Base-by-base conservation (phyloP, 306 rosid species). In the Urtica urens region DNA sequence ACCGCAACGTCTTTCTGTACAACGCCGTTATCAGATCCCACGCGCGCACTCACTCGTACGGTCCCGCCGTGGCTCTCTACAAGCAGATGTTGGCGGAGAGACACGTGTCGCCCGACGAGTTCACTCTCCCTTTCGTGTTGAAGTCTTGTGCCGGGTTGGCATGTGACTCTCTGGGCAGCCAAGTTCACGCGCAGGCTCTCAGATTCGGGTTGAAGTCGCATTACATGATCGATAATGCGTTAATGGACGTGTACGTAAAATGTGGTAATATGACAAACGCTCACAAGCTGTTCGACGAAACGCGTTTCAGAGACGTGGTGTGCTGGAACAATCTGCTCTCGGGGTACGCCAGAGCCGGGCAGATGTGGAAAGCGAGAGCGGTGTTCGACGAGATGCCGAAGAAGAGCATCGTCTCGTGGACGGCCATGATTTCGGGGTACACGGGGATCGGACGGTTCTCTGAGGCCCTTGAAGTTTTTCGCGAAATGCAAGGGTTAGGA, bases 331-430 rank as follows among this genome's bases (percentile, higher is more conserved):
- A 82, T 57, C 23, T 81, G 14, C 71, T 84, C 19, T 67, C 53
- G 46, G 95, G 95, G 66, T 61, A 81, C 40, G 86, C 40, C 24
- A 68, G 66, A 31, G 7, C 80, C 38, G 93, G 87, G n/a, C 60
- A 71, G 64, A 72, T 84, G 72, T 55, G 63, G 38, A 69, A 39
- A 33, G 95, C 93, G 16, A 52, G 75, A 49, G 65, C 35, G 0
- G 17, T 77, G 76, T 84, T 84, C 46, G 80, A 84, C 38, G 76
- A 76, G 49, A 84, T 81, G 78, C 84, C 86, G 51, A 17, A 61
- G 40, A 84, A 72, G 73, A 78, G 73, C 57, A 75, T 77, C 16
- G 87, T 88, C 41, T 79, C 93, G 40, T 88, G 93, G 93, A 88
- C 93, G 1, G 60, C 73, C 0, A 78, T 78, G 82, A 67, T 84